Conservation (phyloP, 2,329 filamentous ascomycete genomes). For the Camillea tinctor region DNA sequence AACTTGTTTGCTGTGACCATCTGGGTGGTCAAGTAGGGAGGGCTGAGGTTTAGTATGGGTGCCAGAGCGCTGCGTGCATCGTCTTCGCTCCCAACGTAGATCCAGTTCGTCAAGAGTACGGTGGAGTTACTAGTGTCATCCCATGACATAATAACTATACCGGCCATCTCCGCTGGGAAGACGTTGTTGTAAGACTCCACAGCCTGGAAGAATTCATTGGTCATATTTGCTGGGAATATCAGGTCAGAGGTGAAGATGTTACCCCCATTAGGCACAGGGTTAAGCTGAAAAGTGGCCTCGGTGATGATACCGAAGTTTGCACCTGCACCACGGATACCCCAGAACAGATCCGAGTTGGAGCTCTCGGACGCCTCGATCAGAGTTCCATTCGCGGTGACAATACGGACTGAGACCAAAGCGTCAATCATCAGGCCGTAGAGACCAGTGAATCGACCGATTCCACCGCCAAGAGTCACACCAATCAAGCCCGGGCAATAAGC, state of each 20-base stretch:
- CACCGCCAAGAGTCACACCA: too few relatives aligned
- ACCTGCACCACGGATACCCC: constrained; percentile 27
- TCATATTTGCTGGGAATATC: background rate
- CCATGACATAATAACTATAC: background rate
- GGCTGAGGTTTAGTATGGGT: background rate
- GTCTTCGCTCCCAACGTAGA: background rate
- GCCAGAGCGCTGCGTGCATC: background rate
- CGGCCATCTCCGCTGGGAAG: background rate
- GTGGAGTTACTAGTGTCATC: background rate
- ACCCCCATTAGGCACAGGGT: background rate
- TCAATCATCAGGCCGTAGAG: too few relatives aligned
- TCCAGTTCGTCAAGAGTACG: background rate
- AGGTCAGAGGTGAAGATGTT: background rate
- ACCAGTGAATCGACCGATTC: too few relatives aligned
- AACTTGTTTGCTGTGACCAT: background rate
- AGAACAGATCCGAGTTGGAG: constrained; percentile 4
- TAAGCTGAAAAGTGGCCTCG: constrained; percentile 5
- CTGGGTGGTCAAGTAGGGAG: background rate
- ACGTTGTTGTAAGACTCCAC: background rate
- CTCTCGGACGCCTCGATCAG: too few relatives aligned
- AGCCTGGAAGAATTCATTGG: background rate
- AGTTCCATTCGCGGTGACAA: too few relatives aligned
- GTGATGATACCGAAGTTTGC: constrained; percentile 26
- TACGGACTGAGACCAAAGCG: too few relatives aligned
- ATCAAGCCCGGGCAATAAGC: too few relatives aligned